phyloP scores from a whole-genome alignment of 306 rosid species.

The cucumber (Cucumis sativus) region DNA sequence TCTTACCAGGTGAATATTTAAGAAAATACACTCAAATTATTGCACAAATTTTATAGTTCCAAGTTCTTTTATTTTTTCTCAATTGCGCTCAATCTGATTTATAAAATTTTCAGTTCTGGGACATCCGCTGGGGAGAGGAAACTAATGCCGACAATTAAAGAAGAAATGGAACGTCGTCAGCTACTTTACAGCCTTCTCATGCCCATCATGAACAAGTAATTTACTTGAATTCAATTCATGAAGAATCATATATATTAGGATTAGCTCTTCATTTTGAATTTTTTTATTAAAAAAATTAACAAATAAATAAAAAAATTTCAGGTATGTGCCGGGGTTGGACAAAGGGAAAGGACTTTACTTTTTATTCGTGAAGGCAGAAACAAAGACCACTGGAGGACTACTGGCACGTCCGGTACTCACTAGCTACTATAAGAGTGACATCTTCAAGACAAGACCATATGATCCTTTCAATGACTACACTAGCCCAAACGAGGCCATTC shows the following conservation, averaged over 20 bases:
- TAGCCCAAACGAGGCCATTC: slow-evolving; percentile 70
- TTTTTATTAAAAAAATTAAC: not conserved
- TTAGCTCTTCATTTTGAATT: not conserved
- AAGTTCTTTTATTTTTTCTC: too few species aligned
- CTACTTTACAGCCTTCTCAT: slow-evolving; percentile 61
- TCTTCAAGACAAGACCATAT: slow-evolving; percentile 64
- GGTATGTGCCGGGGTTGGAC: slow-evolving; percentile 64
- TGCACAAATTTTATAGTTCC: too few species aligned
- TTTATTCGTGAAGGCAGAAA: slow-evolving; percentile 60
- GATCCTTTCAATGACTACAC: slow-evolving; percentile 74
- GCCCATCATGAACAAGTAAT: slow-evolving; percentile 77
- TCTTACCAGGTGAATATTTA: slow-evolving; percentile 54
- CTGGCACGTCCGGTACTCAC: slow-evolving; percentile 83
- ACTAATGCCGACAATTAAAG: slow-evolving; percentile 65
- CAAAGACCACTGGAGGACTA: slow-evolving; percentile 65
- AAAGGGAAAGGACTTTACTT: slow-evolving; percentile 80
- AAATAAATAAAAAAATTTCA: not conserved
- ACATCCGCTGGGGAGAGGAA: slow-evolving; percentile 94
- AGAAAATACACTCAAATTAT: too few species aligned
- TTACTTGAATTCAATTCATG: not conserved
- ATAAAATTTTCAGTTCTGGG: slow-evolving; percentile 47
- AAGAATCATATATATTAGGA: not conserved
- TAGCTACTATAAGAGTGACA: slow-evolving; percentile 77
- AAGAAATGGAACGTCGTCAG: slow-evolving; percentile 77
- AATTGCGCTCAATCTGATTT: not conserved